A percentile compares a stretch with the other conserved stretches of the same genome.
phyloP scores from a whole-genome alignment of 495 filamentous ascomycete species.

The Penicillium turbatum region DNA sequence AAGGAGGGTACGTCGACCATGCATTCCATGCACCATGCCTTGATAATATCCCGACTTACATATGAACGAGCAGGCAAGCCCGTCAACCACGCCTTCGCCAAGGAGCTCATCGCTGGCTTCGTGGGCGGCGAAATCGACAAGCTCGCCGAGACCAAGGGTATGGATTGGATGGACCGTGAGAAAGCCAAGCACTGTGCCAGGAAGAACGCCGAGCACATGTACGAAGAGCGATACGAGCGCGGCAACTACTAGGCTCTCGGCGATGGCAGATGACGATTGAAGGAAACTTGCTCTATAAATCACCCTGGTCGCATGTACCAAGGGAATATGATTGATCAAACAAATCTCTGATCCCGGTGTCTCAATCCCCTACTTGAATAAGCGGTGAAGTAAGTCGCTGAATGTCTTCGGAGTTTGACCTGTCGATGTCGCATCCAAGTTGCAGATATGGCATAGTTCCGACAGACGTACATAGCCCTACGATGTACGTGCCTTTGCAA shows the following conservation, averaged over 20 bases:
- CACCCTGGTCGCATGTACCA: constrained; percentile 3
- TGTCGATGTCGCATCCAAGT: background rate
- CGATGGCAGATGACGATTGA: constrained; percentile 3
- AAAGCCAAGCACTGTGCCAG: constrained; percentile 65
- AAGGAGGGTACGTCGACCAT: constrained; percentile 52
- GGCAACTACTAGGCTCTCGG: constrained; percentile 30
- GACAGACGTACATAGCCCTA: background rate
- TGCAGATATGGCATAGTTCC: constrained; percentile 1
- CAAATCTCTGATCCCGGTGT: background rate
- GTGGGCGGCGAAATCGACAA: constrained; percentile 75
- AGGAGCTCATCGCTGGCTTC: constrained; percentile 67
- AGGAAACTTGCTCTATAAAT: constrained; percentile 10
- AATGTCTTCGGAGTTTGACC: background rate
- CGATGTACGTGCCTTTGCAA: background rate
- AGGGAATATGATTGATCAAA: constrained; percentile 4
- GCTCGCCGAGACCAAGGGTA: constrained; percentile 72
- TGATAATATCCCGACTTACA: background rate
- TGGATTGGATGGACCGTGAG: constrained; percentile 64
- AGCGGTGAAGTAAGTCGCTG: background rate
- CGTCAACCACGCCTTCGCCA: constrained; percentile 69
- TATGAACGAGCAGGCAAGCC: constrained; percentile 51
- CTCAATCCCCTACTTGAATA: background rate
- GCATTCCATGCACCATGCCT: background rate
- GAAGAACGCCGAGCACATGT: constrained; percentile 59
- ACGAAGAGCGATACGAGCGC: constrained; percentile 54